Conservation (phyloP, 306 rosid genomes). For the Carpinus fangiana region DNA sequence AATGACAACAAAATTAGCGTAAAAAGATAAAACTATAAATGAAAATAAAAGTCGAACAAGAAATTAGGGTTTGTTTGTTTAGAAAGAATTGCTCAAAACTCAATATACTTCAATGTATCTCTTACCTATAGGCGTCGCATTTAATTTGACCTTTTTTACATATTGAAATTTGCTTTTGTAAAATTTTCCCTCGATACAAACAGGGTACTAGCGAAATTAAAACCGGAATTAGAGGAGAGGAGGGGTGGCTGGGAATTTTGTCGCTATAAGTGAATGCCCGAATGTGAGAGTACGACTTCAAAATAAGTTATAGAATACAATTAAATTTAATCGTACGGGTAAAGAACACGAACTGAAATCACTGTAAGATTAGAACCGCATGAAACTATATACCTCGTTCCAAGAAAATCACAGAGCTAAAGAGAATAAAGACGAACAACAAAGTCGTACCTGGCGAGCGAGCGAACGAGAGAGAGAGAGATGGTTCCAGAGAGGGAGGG, state of each 20-base stretch:
- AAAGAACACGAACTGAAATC: neutral
- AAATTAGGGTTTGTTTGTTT: neutral
- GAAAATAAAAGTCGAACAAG: neutral
- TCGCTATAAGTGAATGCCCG: neutral
- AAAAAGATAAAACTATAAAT: neutral
- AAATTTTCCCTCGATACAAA: neutral
- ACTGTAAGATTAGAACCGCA: neutral
- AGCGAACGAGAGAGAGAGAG: neutral
- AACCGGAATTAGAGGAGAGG: neutral
- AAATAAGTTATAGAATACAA: neutral
- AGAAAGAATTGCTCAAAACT: neutral
- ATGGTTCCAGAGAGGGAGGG: neutral
- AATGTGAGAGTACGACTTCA: neutral
- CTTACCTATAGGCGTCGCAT: neutral
- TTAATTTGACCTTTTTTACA: no score
- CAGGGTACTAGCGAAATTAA: neutral
- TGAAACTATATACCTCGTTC: neutral
- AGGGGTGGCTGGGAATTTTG: no score
- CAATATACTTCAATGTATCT: neutral
- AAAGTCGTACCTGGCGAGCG: slow-evolving; percentile 14
- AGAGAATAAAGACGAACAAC: neutral
- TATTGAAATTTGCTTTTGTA: no score
- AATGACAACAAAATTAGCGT: neutral
- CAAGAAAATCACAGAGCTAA: neutral
- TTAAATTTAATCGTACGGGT: neutral